These are phyloP conservation scores for Diophrys sp. DNA, from an alignment of 73 alveolate genomes.

Conservation along the genomic window DNA sequence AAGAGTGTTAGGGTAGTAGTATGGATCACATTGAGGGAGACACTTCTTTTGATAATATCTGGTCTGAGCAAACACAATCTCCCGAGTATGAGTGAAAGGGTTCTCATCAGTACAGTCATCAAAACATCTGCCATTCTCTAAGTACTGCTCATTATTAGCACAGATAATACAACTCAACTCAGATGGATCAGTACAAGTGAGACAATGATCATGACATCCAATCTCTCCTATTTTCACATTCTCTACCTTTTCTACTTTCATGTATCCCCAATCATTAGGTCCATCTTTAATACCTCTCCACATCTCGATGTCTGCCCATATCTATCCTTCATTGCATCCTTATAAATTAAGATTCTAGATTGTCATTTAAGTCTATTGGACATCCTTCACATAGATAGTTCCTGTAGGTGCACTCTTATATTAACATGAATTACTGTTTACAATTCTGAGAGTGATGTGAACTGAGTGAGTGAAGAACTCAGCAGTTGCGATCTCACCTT, in stretches of 20 bases:
- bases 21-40: constrained; percentile 20
- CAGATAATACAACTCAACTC: constrained; percentile 18
- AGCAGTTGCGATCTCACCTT: constrained; percentile 8
- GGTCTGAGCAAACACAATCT: background rate
- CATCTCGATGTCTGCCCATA: constrained; percentile 35
- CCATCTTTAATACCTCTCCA: constrained; percentile 41
- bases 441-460: constrained; percentile 13
- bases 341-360: constrained; percentile 33
- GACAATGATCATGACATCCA: constrained; percentile 40
- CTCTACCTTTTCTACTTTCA: constrained; percentile 31
- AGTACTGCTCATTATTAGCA: background rate
- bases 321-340: constrained; percentile 37
- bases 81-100: constrained; percentile 5
- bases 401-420: background rate
- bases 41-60: constrained; percentile 10
- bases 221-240: constrained; percentile 24
- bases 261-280: constrained; percentile 12
- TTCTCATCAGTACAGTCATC: constrained; percentile 12
- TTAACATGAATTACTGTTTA: background rate
- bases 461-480: constrained; percentile 25
- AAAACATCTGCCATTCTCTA: constrained; percentile 23
- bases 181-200: constrained; percentile 39
- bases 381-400: constrained; percentile 25
- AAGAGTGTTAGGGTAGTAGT: constrained; percentile 15
- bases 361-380: constrained; percentile 12